Conservation (phyloP, 2,329 filamentous ascomycete genomes). For the Ophiognomonia clavigignenti-juglandacearum region DNA sequence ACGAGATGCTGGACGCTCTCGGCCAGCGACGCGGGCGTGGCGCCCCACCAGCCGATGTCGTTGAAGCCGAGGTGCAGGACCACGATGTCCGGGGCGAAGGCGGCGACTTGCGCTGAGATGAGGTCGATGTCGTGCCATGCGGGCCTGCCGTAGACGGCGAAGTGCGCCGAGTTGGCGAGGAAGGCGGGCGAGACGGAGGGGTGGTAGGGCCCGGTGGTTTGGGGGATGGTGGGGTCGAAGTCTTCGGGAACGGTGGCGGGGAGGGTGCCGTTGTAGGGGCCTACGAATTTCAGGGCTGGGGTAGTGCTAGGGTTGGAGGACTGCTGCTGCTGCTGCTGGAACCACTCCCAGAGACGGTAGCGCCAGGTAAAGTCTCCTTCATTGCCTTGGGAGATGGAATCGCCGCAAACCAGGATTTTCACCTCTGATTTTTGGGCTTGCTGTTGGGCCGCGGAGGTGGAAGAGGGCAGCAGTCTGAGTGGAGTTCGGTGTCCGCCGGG, state of each 20-base stretch:
- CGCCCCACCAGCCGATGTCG: slow-evolving; percentile 27
- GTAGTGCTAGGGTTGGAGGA: slow-evolving; percentile 13
- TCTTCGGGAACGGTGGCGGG: background rate
- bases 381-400: slow-evolving; percentile 33
- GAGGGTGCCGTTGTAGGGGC: slow-evolving; percentile 31
- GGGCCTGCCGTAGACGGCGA: slow-evolving; percentile 29
- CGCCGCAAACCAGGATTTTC: slow-evolving; percentile 31
- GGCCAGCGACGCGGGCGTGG: slow-evolving; percentile 18
- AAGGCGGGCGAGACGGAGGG: slow-evolving; percentile 15
- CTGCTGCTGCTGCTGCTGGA: too few relatives aligned
- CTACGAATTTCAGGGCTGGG: slow-evolving; percentile 24
- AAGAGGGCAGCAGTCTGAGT: background rate
- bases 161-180: slow-evolving; percentile 28
- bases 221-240: slow-evolving; percentile 6
- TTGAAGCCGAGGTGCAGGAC: slow-evolving; percentile 30
- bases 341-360: slow-evolving; percentile 36
- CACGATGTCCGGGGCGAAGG: slow-evolving; percentile 28
- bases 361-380: slow-evolving; percentile 39
- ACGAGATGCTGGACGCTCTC: slow-evolving; percentile 24
- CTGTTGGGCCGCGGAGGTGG: background rate
- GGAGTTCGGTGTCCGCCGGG: too few relatives aligned
- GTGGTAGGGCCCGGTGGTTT: slow-evolving; percentile 13
- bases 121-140: slow-evolving; percentile 25
- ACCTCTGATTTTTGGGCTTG: background rate
- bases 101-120: slow-evolving; percentile 23